Percentiles rank a stretch among this genome's conserved stretches.
phyloP scores from a whole-genome alignment of 805 yeast species.

The Millerago galiae region DNA sequence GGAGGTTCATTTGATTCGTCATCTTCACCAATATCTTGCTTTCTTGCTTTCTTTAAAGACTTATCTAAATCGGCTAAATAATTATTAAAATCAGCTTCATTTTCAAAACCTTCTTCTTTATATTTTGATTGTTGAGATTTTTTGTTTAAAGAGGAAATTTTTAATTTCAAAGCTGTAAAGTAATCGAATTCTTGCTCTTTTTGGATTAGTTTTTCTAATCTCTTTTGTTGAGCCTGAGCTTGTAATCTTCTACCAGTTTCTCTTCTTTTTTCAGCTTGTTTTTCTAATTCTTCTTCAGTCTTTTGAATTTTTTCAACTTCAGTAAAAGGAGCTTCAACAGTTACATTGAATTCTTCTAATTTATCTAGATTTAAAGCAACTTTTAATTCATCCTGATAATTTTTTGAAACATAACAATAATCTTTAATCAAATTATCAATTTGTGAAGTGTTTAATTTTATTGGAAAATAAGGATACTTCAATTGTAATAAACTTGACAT shows the following conservation, averaged over 20 bases:
- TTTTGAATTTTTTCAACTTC: constrained; percentile 64
- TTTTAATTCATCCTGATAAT: constrained; percentile 61
- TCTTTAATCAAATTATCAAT: constrained; percentile 63
- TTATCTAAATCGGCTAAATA: constrained; percentile 59
- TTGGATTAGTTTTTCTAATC: constrained; percentile 73
- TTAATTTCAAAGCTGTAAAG: constrained; percentile 51
- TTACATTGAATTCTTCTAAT: constrained; percentile 64
- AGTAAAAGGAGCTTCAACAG: constrained; percentile 76
- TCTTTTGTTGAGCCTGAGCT: constrained; percentile 82
- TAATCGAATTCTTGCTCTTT: constrained; percentile 77
- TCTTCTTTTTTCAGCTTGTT: constrained; percentile 70
- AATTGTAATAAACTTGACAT: constrained; percentile 57
- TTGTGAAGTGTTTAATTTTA: constrained; percentile 58
- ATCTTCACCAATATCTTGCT: constrained; percentile 57
- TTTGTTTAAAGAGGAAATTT: constrained; percentile 43
- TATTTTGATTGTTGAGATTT: constrained; percentile 49
- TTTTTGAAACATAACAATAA: constrained; percentile 67
- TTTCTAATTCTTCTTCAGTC: constrained; percentile 72
- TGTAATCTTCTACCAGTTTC: constrained; percentile 87
- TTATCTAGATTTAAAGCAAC: constrained; percentile 51
- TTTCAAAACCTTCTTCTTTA: constrained; percentile 72
- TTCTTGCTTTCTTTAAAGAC: constrained; percentile 60
- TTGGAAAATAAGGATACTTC: constrained; percentile 90
- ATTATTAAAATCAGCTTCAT: constrained; percentile 62
- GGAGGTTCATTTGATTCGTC: constrained; percentile 45